phyloP scores from a whole-genome alignment of 345 rosid species.

The Hibiscus tridactylites region DNA sequence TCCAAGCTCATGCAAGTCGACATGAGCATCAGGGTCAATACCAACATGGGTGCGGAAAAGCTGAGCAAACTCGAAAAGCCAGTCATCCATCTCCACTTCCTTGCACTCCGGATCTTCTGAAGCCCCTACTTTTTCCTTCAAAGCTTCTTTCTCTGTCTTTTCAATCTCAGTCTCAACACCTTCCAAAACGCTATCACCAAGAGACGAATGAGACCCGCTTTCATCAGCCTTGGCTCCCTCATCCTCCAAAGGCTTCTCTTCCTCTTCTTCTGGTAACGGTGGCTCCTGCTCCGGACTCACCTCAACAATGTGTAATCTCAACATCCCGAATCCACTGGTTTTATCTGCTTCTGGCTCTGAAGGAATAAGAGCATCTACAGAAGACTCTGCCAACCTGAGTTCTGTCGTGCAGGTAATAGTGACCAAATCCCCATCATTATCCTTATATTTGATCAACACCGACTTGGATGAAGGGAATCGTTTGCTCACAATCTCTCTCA shows the following conservation, averaged over 20 bases:
- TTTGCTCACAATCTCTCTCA: slow-evolving; percentile 71
- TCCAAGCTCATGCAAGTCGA: slow-evolving; percentile 91
- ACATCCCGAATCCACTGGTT: slow-evolving; percentile 46
- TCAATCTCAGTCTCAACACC: slow-evolving; percentile 39
- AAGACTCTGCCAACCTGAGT: slow-evolving; percentile 68
- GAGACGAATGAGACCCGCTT: slow-evolving; percentile 40
- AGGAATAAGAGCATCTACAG: slow-evolving; percentile 43
- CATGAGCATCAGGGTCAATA: slow-evolving; percentile 91
- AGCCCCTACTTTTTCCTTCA: slow-evolving; percentile 43
- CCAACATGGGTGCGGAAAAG: slow-evolving; percentile 85
- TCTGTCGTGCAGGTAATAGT: slow-evolving; percentile 72
- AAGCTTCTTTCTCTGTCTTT: slow-evolving; percentile 41
- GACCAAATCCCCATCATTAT: slow-evolving; percentile 88
- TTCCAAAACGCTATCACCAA: slow-evolving; percentile 40
- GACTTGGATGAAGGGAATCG: slow-evolving; percentile 84
- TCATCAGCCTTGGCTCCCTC: slow-evolving; percentile 58
- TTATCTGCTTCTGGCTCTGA: slow-evolving; percentile 56
- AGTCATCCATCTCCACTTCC: slow-evolving; percentile 96
- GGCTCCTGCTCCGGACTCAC: slow-evolving; percentile 95
- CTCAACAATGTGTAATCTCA: slow-evolving; percentile 88
- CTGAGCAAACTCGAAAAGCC: slow-evolving; percentile 96
- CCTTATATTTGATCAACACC: slow-evolving; percentile 79
- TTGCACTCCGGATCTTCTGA: slow-evolving; percentile 65
- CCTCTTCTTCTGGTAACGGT: slow-evolving; percentile 54
- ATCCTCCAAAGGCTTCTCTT: slow-evolving; percentile 52